Evolutionary conservation across 2,329 filamentous ascomycete genomes (phyloP), one percentile per base, ranked within the genome.

Genomic region (Alternaria conjuncta): DNA sequence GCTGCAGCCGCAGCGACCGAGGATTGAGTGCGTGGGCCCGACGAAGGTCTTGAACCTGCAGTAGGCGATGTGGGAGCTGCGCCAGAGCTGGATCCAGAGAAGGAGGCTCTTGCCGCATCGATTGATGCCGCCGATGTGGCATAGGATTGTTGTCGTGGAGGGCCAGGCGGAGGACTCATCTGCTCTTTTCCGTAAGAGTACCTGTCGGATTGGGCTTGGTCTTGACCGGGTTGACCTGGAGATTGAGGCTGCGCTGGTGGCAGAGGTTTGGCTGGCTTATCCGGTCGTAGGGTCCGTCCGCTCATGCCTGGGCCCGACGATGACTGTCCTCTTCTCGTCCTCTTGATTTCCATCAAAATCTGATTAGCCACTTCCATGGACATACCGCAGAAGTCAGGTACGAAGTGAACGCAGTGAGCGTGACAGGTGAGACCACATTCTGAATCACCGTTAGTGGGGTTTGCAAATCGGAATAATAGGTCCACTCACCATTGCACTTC

Each of bases 341-440:
- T 89, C 75, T 93, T 89, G 71, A 97, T 92, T 54, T 94, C 93
- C 68, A 94, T 91, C 58, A 98, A 81, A 69, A 99, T 97, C 76
- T 96, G 90, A 79, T 97, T 98, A 46, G 96, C 96, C 41, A 93
- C 92, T 61, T 96, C 92, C 96, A 98, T 98, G 26, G 94, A 96
- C 94, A 99, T 99, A 72, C 96, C 96, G 79, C 96, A 99, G 82
- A 99, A 99, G 80, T 99, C 96, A 20, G 96, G 96, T 30, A 99
- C 95, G 71, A 99, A 88, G 81, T 99, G 96, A 20, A 94, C 92
- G 81, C 96, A 99, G 62, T 92, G 87, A 20, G 93, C 90, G 81
- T 99, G 96, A 66, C 92, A 95, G 23, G 95, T 97, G 65, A 97
- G 91, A 71, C 87, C 87, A 81, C 96, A 99, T 88, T 99, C 96